Percentiles rank a stretch among this genome's conserved stretches.
phyloP scores from a whole-genome alignment of 2,329 filamentous ascomycete genomes.

The Apiospora malaysiana region DNA sequence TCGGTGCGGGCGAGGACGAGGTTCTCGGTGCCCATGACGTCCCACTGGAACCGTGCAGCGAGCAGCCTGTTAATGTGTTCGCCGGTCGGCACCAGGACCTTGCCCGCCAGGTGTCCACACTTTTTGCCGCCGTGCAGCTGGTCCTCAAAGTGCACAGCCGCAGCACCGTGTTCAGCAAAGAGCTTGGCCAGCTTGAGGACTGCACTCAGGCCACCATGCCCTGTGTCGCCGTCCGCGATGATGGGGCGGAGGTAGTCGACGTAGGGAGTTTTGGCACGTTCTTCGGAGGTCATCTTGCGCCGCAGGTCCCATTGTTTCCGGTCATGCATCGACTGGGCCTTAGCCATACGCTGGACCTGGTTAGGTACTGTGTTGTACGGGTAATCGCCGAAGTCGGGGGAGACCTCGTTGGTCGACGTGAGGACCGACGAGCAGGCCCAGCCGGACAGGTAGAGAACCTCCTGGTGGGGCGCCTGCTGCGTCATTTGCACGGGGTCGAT shows the following conservation, averaged over 20 bases:
- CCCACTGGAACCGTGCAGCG: conserved; percentile 95
- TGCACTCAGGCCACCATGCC: conserved; percentile 89
- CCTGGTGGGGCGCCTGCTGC: conserved; percentile 94
- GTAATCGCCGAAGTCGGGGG: conserved; percentile 97
- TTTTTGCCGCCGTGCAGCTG: conserved; percentile 98
- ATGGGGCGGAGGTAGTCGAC: conserved; percentile 93
- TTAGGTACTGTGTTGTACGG: conserved; percentile 99
- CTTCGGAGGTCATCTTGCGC: conserved; percentile 74
- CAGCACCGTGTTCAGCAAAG: conserved; percentile 95
- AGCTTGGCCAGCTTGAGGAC: conserved; percentile 97
- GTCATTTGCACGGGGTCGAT: conserved; percentile 99
- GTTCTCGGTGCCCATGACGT: conserved; percentile 96
- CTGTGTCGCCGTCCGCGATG: conserved; percentile 94
- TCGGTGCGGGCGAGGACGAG: conserved; percentile 94
- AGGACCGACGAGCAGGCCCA: conserved; percentile 97
- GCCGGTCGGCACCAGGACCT: conserved; percentile 89
- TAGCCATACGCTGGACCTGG: conserved; percentile 94
- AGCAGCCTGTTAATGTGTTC: conserved; percentile 97
- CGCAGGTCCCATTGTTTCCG: conserved; percentile 91
- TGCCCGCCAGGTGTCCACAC: conserved; percentile 94
- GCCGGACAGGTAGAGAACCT: conserved; percentile 93
- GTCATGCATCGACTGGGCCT: conserved; percentile 96
- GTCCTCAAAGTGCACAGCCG: conserved; percentile 96
- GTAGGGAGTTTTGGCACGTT: conserved; percentile 80
- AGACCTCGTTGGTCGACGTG: conserved; percentile 95